phyloP scores from a whole-genome alignment of 2,329 filamentous ascomycete species.

The Alternaria arborescens region DNA sequence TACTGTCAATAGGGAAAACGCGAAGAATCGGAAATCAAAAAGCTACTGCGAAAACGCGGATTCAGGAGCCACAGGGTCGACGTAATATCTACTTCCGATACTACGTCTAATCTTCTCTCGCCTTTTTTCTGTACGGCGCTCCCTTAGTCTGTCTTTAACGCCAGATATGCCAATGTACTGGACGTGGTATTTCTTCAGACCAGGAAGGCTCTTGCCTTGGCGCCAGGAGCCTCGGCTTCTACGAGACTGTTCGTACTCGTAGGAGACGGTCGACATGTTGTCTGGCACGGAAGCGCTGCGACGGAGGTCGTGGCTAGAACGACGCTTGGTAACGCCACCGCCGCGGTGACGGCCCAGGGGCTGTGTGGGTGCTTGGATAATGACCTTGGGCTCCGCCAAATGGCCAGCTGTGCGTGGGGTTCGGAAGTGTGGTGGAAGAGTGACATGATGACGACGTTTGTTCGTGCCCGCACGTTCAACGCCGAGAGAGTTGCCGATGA shows the following conservation, averaged over 20 bases:
- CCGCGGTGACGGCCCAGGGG: slow-evolving; percentile 24
- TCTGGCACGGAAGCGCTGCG: slow-evolving; percentile 30
- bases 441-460: slow-evolving; percentile 40
- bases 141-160: slow-evolving; percentile 58
- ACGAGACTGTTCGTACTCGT: slow-evolving; percentile 19
- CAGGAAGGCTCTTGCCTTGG: slow-evolving; percentile 49
- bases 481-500: slow-evolving; percentile 65
- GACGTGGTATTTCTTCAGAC: slow-evolving; percentile 56
- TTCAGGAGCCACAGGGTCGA: slow-evolving; percentile 29
- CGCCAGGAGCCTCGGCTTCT: slow-evolving; percentile 33
- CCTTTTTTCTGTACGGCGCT: slow-evolving; percentile 60
- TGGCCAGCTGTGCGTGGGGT: slow-evolving; percentile 20
- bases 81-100: slow-evolving; percentile 59
- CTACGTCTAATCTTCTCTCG: slow-evolving; percentile 63
- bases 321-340: slow-evolving; percentile 38
- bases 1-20: not conserved
- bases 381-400: slow-evolving; percentile 32
- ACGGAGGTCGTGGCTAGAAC: slow-evolving; percentile 11
- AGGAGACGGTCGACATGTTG: slow-evolving; percentile 21
- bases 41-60: not conserved
- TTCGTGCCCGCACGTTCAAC: slow-evolving; percentile 57
- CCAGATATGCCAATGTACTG: slow-evolving; percentile 61
- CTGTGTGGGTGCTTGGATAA: slow-evolving; percentile 39
- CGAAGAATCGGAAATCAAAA: not conserved
- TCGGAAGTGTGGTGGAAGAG: slow-evolving; percentile 32